Base-by-base conservation (phyloP, 75 land plant species). In the Picea sitchensis region DNA sequence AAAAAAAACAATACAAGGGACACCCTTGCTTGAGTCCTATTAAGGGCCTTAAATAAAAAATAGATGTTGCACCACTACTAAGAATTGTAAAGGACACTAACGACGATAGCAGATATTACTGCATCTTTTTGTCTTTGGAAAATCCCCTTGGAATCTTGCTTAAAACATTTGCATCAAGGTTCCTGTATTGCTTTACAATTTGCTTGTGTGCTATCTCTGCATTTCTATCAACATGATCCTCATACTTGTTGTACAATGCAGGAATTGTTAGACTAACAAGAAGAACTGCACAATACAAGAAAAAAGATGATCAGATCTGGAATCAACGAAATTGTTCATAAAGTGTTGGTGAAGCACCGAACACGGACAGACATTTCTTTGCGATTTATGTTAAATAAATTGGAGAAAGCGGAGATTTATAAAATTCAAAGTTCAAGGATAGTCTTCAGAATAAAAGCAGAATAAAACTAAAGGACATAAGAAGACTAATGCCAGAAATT, bases 81-180 rank as follows among this genome's bases (percentile, higher is more conserved):
- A 36, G 38, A 36, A 36, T 2, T 36, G 2, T 36, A 36, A 36
- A 36, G 38, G 38, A 36, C 38, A 36, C 38, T 36, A 36, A 36
- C 1, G 38, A 36, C 2, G 2, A 36, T 26, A 26, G 26, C 0
- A 26, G 44, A 41, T 41, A 23, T 62, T 26, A 62, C 64, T n/a
- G 11, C 8, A 62, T 11, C 64, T 82, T 86, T 80, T 84, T 89
- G 34, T 78, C 76, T 60, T 82, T 86, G 34, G 83, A 58, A 57
- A 86, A 81, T 63, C 78, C n/a, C 57, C 79, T 71, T 2, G 90
- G 90, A 1, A 88, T 44, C 80, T 90, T 75, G 65, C 90, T 80
- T 31, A 82, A 71, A 26, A 91, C 79, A 80, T 75, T 88, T 58
- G 84, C 90, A 86, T 91, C 92, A 38, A 91, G 85, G n/a, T 83